A percentile compares a stretch with the other conserved stretches of the same genome.
phyloP scores from a whole-genome alignment of 768 basidiomycete species.

The Tremella fuciformis region DNA sequence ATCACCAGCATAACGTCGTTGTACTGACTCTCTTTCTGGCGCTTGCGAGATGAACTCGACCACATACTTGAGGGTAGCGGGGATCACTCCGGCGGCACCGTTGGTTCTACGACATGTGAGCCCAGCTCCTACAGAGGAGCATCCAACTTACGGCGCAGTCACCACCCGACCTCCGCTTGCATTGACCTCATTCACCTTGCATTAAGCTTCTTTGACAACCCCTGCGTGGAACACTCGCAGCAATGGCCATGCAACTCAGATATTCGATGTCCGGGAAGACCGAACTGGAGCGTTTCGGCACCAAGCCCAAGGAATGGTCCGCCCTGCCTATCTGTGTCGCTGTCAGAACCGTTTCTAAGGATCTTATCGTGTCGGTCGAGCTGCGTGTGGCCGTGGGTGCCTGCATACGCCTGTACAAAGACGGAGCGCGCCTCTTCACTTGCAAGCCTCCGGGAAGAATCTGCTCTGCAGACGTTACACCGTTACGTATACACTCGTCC shows the following conservation, averaged over 20 bases:
- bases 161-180: constrained; percentile 74
- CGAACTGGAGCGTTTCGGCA: constrained; percentile 57
- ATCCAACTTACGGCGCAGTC: constrained; percentile 60
- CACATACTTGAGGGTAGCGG: constrained; percentile 74
- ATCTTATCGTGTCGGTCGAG: background rate
- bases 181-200: constrained; percentile 84
- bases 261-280: constrained; percentile 92
- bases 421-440: constrained; percentile 77
- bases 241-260: constrained; percentile 84
- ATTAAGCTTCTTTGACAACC: background rate
- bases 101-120: constrained; percentile 60
- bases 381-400: background rate
- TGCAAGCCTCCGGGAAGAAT: constrained; percentile 82
- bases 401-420: constrained; percentile 86
- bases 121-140: background rate
- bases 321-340: constrained; percentile 62
- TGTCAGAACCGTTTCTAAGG: background rate
- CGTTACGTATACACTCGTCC: constrained; percentile 83
- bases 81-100: constrained; percentile 88
- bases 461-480: constrained; percentile 73
- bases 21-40: constrained; percentile 66
- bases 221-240: constrained; percentile 20
- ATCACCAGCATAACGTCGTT: background rate
- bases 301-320: constrained; percentile 75
- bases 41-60: constrained; percentile 89